Conservation (phyloP, 2,329 filamentous ascomycete genomes). For the Aspergillus chevalieri region DNA sequence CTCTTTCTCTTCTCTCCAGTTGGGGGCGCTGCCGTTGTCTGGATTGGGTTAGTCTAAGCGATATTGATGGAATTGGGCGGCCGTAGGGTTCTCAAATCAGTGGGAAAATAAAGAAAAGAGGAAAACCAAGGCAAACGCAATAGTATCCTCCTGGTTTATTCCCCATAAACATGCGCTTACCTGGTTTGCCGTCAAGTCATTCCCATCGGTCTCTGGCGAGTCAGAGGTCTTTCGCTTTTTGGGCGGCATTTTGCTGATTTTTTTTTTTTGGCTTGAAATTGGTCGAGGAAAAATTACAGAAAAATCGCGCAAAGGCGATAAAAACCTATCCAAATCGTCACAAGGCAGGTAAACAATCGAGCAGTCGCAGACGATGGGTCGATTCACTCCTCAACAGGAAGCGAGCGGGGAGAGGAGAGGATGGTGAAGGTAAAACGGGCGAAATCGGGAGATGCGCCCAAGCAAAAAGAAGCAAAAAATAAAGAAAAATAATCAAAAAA, state of each 20-base stretch:
- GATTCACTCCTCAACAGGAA: neutral
- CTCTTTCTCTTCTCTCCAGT: constrained; percentile 27
- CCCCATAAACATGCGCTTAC: no score
- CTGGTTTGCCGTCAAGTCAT: no score
- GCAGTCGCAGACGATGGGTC: neutral
- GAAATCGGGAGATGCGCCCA: neutral
- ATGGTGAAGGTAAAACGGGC: neutral
- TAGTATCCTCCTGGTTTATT: no score
- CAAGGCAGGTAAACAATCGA: neutral
- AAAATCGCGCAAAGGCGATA: neutral
- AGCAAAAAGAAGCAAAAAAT: neutral
- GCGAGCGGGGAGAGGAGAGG: constrained; percentile 1
- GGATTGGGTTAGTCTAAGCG: neutral
- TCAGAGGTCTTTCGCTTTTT: constrained; percentile 1
- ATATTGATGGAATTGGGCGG: neutral
- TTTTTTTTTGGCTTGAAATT: neutral
- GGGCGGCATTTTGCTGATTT: constrained; percentile 1
- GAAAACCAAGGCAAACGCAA: no score
- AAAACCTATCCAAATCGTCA: neutral
- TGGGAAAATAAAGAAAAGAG: no score
- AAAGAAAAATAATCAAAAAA: neutral
- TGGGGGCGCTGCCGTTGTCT: constrained; percentile 9
- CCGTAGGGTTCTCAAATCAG: neutral
- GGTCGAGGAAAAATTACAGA: neutral
- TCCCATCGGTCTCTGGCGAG: neutral